Percentiles rank a stretch among this genome's conserved stretches.
These are phyloP conservation scores for Kodamaea fukazawae DNA, from an alignment of 805 yeast species.

Conservation along the genomic window DNA sequence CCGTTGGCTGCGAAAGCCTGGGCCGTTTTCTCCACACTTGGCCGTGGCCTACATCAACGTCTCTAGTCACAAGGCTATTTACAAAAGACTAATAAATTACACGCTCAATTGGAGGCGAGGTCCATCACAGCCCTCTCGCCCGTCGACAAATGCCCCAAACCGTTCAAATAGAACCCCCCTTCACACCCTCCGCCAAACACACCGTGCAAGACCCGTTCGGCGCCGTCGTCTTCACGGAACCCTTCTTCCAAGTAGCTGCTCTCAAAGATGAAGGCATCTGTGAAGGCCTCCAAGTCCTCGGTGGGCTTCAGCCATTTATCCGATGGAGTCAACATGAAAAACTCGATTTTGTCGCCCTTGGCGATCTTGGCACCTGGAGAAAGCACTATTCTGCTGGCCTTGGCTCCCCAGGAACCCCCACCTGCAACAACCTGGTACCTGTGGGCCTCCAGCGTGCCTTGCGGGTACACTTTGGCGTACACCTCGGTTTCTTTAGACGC, in stretches of 20 bases:
- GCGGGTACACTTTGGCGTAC: conserved; percentile 30
- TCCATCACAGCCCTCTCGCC: conserved; percentile 22
- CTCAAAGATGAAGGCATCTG: conserved; percentile 21
- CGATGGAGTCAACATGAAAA: conserved; percentile 43
- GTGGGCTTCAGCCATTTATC: conserved; percentile 19
- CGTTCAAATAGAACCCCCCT: conserved; percentile 25
- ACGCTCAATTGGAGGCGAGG: too few species aligned
- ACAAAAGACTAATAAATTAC: too few species aligned
- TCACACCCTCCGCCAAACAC: conserved; percentile 35
- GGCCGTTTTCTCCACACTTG: too few species aligned
- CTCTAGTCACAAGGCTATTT: too few species aligned
- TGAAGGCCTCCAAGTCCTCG: conserved; percentile 1
- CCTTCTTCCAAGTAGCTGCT: conserved; percentile 30
- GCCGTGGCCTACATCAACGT: too few species aligned
- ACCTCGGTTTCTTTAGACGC: conserved; percentile 45
- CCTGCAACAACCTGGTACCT: conserved; percentile 63
- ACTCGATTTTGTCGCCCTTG: conserved; percentile 48
- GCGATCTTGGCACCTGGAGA: conserved; percentile 52
- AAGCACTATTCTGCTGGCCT: conserved; percentile 62
- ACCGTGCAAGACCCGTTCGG: conserved; percentile 12
- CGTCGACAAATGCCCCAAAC: conserved; percentile 26
- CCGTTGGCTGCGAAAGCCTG: too few species aligned
- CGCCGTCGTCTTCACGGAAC: conserved; percentile 14
- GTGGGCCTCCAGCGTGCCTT: conserved; percentile 14
- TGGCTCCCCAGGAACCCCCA: conserved; percentile 75